phyloP scores from a whole-genome alignment of 2,329 filamentous ascomycete species.

The Podosphaera xanthii region DNA sequence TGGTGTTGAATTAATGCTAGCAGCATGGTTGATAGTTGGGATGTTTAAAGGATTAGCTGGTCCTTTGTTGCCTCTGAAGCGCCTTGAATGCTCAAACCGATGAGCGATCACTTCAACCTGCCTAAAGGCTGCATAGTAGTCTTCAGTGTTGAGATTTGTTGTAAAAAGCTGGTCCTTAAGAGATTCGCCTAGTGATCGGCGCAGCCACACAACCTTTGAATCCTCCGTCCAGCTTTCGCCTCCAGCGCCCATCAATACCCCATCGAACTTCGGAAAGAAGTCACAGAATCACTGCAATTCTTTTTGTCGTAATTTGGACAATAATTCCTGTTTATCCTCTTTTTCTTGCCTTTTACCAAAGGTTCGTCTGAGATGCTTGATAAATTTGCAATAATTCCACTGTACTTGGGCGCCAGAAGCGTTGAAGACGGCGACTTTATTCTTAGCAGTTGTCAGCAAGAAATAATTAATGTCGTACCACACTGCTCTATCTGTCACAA shows the following conservation, averaged over 20 bases:
- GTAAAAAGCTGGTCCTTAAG: background rate
- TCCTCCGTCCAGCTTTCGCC: background rate
- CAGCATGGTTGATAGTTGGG: too few species aligned
- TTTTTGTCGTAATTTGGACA: background rate
- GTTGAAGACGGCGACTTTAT: background rate
- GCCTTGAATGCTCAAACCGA: background rate
- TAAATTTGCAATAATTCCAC: background rate
- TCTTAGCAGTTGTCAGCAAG: background rate
- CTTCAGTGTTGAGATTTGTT: background rate
- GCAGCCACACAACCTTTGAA: background rate
- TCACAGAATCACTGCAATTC: background rate
- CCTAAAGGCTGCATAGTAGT: background rate
- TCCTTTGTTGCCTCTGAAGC: background rate
- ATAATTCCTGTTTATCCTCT: background rate
- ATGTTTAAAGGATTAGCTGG: too few species aligned
- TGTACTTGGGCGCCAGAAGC: background rate
- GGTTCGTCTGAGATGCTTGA: background rate
- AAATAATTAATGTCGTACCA: background rate
- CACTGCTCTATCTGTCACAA: background rate
- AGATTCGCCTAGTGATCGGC: background rate
- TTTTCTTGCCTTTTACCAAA: background rate
- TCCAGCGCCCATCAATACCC: background rate
- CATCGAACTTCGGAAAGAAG: background rate
- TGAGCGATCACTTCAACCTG: background rate
- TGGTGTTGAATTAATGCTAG: too few species aligned